Evolutionary conservation across 225 moss, liverwort and hornwort genomes (phyloP), one percentile per base, ranked within the genome.

Genomic region (Sphagnum contortum): DNA sequence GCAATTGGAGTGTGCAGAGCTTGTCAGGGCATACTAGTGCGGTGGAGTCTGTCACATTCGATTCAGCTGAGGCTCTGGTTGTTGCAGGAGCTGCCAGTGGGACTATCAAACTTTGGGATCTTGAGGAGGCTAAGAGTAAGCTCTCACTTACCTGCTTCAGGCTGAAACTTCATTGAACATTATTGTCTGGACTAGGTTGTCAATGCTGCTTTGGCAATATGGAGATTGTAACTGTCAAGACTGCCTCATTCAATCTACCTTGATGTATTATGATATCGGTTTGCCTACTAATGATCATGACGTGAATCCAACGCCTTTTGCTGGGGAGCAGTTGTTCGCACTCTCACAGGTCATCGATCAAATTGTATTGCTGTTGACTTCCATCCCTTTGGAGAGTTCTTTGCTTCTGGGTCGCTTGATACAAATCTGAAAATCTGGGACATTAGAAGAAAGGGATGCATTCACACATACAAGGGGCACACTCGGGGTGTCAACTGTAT

Each of bases 401-500:
- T 98, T 79, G 98, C 93, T 50, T 98, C 98, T 67, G 98, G 98
- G 45, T 98, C 98, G 59, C 82, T 91, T 1, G 98, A 98, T 73
- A 98, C 98, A 48, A 98, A 98, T 78, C 82, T 98, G 7, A 98
- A 98, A 84, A 91, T 98, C 70, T 98, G 98, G 98, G 98, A 98
- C 70, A 91, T 98, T 61, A 85, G 98, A 74, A 87, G 89, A 11
- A 98, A 93, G 74, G 89, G 93, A 65, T 98, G 91, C 72, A 91
- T 98, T 48, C 98, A 98, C 73, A 98, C 98, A 11, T 98, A 92
- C 72, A 98, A 98, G 73, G 98, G 98, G 13, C 98, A 98, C 64
- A 91, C 91, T 50, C 93, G 93, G 66, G 93, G 98, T 46, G 90
- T 98, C 55, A 93, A 88, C 59, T 83, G 87, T 7, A 93, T 98